phyloP scores from a whole-genome alignment of 257 asterid species.

The Solanum raphanifolium region DNA sequence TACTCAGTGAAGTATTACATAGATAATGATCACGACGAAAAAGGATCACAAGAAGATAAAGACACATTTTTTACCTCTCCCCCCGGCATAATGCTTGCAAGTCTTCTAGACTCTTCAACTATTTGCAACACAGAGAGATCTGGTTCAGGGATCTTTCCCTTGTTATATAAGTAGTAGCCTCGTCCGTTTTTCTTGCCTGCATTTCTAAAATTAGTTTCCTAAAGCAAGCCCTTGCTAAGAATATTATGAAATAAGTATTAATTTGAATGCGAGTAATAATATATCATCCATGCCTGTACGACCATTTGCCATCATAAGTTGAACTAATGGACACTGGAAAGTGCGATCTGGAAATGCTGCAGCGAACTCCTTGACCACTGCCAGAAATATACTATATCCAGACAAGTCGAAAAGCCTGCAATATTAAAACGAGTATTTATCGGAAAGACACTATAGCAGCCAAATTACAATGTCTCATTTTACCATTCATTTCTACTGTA shows the following conservation, averaged over 20 bases:
- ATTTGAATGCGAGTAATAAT: background rate
- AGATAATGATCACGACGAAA: background rate
- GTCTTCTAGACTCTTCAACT: background rate
- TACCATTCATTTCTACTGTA: background rate
- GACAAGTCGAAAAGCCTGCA: conserved; percentile 1
- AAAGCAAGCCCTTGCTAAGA: background rate
- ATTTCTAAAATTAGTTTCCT: background rate
- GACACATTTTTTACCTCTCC: background rate
- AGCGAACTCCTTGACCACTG: background rate
- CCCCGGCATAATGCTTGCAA: background rate
- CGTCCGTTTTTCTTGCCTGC: conserved; percentile 2
- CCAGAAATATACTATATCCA: background rate
- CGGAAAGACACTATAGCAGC: background rate
- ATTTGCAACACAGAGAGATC: background rate
- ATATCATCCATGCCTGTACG: background rate
- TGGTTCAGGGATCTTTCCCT: conserved; percentile 2
- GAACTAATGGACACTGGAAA: conserved; percentile 1
- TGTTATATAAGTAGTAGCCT: conserved; percentile 1
- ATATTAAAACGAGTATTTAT: background rate
- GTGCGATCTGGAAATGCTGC: conserved; percentile 4
- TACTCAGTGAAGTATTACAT: background rate
- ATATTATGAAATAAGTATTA: background rate
- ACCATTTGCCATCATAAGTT: background rate
- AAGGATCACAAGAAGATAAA: background rate
- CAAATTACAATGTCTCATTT: background rate